Base-by-base conservation (phyloP, 2,329 filamentous ascomycete genomes). In the Fusarium sp. region DNA sequence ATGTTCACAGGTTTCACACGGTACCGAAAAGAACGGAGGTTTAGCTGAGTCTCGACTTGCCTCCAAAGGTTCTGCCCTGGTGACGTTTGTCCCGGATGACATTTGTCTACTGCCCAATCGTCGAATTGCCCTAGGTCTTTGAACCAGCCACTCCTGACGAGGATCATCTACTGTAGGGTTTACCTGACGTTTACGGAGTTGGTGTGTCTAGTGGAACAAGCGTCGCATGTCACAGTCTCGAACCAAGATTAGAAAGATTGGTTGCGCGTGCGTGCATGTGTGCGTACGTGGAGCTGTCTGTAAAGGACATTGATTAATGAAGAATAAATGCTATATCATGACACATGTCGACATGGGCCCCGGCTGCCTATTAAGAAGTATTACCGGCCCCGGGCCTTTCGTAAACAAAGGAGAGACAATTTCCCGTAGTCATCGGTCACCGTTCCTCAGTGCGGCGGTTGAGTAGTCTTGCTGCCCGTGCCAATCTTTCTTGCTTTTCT, bases 391-490 rank as follows among this genome's bases (percentile, higher is more conserved):
- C 56, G 48, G 55, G 69, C 50, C 63, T 56, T 56, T 73, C 66
- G 66, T 68, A 52, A 68, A 46, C 50, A 55, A 46, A 46, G 22
- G 22, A 34, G 36, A 62, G 31, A 34, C 48, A 44, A 39, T 44
- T 40, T 22, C 20, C 39, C 18, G 34, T 52, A 55, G 45, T 43
- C 26, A 44, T 36, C 49, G 57, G 39, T 67, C 63, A 26, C 74
- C 72, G 43, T 56, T 52, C 55, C 42, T 65, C 60, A 22, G 43
- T 53, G 22, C 42, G 50, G 11, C 76, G 72, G 31, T 73, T 71
- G 39, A 84, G 74, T 51, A 85, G 70, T 55, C 74, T 77, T 31
- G 80, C 77, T 2, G 84, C 83, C 31, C 83, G 76, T 40, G 76
- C 73, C 28, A 85, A 63, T 51, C 83, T 77, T 40, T 81, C 80